Evolutionary conservation across 257 asterid genomes (phyloP).

Genomic region (Gardenia jasminoides): DNA sequence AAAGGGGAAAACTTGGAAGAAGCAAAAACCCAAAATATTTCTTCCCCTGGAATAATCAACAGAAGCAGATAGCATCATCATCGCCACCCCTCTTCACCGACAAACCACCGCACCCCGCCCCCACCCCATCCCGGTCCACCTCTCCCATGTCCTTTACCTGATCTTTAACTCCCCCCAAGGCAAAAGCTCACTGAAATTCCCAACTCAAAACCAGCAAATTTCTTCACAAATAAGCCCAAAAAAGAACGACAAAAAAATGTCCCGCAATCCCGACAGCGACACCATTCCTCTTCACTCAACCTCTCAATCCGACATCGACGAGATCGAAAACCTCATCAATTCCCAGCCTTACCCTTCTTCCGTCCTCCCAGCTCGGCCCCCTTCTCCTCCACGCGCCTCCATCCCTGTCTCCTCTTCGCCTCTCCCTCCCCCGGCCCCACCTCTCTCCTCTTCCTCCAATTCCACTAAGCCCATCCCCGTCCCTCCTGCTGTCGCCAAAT

Average conservation of each 20-base stretch:
- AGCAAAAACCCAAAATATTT: neutral
- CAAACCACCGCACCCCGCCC: no score
- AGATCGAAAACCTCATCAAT: constrained; percentile 92
- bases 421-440: constrained; percentile 28
- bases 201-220: neutral
- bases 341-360: constrained; percentile 58
- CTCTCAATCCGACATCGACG: constrained; percentile 95
- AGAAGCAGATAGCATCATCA: neutral
- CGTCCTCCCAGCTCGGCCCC: constrained; percentile 76
- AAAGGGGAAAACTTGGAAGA: neutral
- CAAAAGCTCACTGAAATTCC: neutral
- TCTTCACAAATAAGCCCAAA: neutral
- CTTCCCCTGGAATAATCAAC: neutral
- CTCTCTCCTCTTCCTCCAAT: constrained; percentile 12
- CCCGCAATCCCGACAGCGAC: constrained; percentile 49
- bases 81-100: neutral
- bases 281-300: constrained; percentile 76
- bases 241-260: constrained; percentile 38
- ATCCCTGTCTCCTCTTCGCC: constrained; percentile 52
- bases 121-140: neutral
- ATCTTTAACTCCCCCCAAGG: neutral
- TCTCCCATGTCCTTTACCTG: neutral
- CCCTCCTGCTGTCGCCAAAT: constrained; percentile 21
- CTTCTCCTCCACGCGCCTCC: constrained; percentile 78
- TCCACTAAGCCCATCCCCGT: constrained; percentile 20